Base-by-base conservation (phyloP, 2,329 filamentous ascomycete genomes). In the Aspergillus fumigatus region DNA sequence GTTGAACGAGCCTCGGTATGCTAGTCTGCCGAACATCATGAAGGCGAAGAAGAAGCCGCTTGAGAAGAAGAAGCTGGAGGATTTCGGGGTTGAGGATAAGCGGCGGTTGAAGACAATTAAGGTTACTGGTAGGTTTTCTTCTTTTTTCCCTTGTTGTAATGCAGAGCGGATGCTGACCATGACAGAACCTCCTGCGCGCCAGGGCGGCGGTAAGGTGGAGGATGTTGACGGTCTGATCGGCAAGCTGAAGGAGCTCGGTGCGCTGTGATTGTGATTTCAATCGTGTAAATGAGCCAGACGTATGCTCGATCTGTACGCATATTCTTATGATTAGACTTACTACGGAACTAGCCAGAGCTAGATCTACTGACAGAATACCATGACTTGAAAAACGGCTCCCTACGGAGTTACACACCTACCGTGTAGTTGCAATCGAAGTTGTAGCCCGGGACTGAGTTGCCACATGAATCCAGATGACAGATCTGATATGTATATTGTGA, bases 31-130 rank as follows among this genome's bases (percentile, higher is more conserved):
- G 51, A 97, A 97, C 73, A 97, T 99, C 64, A 99, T 99, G 94
- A 99, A 97, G 88, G 94, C 94, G 53, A 99, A 99, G 89, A 99
- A 97, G 89, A 99, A 99, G 88, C 90, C 90, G 70, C 71, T 99
- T 67, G 91, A 94, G 69, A 97, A 97, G 88, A 88, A 91, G 83
- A 90, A 84, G 63, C 74, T 97, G 73, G 83, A 80, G 56, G 94
- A 99, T 71, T 89, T 89, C 74, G 90, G 89, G 1, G 77, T 96
- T 47, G 87, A 92, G 67, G 84, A 84, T 52, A 82, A 83, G 73
- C 86, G 83, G 76, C 83, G 92, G 67, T 77, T 99, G 73, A 96
- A 94, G 85, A 89, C 91, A 54, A 70, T 97, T 66, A 94, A 94
- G 83, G 92, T 99, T 62, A 85, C 84, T 50, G 88, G 88, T 91